These are phyloP conservation scores for Komagataella kurtzmanii DNA, from an alignment of 805 yeast species.

Conservation along the genomic window DNA sequence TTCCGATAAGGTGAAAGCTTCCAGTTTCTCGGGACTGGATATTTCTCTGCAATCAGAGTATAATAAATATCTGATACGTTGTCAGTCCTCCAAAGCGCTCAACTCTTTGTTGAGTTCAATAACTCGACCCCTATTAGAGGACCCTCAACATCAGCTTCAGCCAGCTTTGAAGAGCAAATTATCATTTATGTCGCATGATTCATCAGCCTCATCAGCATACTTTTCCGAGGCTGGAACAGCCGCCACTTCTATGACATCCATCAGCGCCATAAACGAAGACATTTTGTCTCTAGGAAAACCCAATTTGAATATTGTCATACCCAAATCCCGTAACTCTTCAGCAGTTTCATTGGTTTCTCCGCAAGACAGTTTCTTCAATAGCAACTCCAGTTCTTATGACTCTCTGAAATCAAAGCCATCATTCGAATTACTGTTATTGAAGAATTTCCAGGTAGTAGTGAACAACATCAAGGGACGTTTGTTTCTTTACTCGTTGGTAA, in stretches of 20 bases:
- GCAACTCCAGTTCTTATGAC: neutral
- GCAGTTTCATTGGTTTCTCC: neutral
- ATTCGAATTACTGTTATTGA: neutral
- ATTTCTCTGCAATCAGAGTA: neutral
- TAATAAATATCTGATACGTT: neutral
- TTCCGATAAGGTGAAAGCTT: neutral
- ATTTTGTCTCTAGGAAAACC: conserved; percentile 5
- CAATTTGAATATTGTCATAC: neutral
- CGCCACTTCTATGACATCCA: conserved; percentile 3
- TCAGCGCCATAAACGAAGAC: conserved; percentile 1
- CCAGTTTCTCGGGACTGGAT: neutral
- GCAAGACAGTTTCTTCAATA: neutral
- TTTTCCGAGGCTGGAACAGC: neutral
- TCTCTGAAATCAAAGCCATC: neutral
- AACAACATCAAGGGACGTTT: neutral
- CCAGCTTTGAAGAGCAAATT: neutral
- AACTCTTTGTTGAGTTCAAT: neutral
- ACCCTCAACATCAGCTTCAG: neutral
- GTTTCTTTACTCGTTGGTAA: neutral
- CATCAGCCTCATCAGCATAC: neutral
- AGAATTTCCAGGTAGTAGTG: neutral
- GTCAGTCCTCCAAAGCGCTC: neutral
- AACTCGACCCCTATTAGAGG: neutral
- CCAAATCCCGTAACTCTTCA: neutral
- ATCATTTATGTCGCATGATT: neutral